Evolutionary conservation across 73 alveolate genomes (phyloP), one percentile per base, ranked within the genome.

Genomic region (Paramecium sonneborni): DNA sequence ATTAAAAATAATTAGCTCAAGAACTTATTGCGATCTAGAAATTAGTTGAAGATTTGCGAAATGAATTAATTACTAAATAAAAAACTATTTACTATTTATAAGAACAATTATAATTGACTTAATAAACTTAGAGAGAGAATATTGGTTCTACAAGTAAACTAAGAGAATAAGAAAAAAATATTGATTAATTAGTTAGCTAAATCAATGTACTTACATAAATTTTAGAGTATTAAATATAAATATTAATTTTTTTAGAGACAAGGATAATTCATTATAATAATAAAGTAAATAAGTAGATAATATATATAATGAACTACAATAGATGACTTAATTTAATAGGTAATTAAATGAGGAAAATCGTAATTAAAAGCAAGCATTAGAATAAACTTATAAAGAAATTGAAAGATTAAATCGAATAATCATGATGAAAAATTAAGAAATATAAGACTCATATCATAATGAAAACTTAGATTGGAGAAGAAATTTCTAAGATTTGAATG

Each of bases 391-490:
- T 46, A 79, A 44, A 79, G 90, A 79, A 46, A 46, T 79, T 20
- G 90, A 79, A 6, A 79, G 90, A 79, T 43, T 79, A 24, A 79
- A 79, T 44, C 39, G 55, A 44, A 34, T 79, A 5, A 38, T 79
- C 10, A 18, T 79, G 30, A 12, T 30, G 9, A 79, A 41, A 20
- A 41, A 79, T 24, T 79, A 15, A 79, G 90, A 79, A 79, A 10
- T 79, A 12, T 44, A 79, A 44, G 90, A 79, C 1, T 21, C 44
- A 20, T 74, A 34, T n/a, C 58, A 34, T 14, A 79, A 44, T 44
- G 69, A 39, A 23, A 79, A 38, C 28, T 79, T 30, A 34, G 90
- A 79, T 79, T 79, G 90, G 90, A 79, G 55, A 79, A 32, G 90
- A 30, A 79, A 79, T 44, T 79, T 79, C 72, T 44, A 43, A 23